These are phyloP conservation scores for Talaromyces proteolyticus DNA, from an alignment of 495 filamentous ascomycete species.

Conservation along the genomic window DNA sequence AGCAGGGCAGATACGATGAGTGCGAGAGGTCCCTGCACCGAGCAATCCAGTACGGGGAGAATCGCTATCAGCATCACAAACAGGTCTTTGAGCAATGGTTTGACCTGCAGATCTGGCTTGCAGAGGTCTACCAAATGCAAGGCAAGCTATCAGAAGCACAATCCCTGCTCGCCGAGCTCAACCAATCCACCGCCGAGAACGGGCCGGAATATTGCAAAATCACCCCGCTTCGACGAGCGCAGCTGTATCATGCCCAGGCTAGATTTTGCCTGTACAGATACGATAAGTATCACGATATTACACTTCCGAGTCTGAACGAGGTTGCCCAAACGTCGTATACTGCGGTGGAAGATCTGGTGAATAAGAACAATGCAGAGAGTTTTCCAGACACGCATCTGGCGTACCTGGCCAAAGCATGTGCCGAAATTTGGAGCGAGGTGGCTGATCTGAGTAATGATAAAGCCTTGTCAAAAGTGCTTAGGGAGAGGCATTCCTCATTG, in stretches of 20 bases:
- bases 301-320: neutral
- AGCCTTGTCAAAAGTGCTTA: neutral
- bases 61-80: neutral
- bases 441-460: neutral
- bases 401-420: neutral
- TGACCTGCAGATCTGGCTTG: neutral
- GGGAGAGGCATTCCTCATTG: neutral
- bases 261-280: neutral
- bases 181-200: neutral
- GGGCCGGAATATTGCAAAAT: neutral
- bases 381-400: neutral
- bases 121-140: conserved; percentile 1
- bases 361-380: neutral
- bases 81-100: neutral
- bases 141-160: neutral
- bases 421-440: neutral
- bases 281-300: neutral
- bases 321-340: neutral
- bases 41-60: neutral
- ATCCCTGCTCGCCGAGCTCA: neutral
- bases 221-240: neutral
- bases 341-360: neutral
- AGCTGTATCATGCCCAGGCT: neutral
- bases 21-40: neutral
- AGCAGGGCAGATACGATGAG: neutral